Evolutionary conservation across 2,329 filamentous ascomycete species (phyloP).

Genomic region (Aspergillus felis): DNA sequence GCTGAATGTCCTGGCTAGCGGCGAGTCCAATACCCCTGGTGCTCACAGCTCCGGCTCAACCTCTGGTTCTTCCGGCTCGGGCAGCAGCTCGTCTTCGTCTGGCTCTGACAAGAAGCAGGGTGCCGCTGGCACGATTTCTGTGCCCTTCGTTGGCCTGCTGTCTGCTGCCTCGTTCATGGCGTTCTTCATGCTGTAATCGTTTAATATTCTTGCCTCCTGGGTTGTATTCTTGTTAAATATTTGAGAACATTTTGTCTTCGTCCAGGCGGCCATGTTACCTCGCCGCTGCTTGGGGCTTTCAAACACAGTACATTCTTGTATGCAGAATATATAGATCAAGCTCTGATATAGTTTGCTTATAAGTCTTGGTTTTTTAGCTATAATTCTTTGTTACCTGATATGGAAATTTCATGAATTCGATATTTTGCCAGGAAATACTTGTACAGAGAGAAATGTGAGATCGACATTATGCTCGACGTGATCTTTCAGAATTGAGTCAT

Average conservation of each 20-base stretch:
- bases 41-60: slow-evolving; percentile 31
- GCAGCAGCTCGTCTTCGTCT: slow-evolving; percentile 9
- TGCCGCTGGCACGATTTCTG: slow-evolving; percentile 20
- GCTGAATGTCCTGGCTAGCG: slow-evolving; percentile 51
- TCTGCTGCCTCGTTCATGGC: slow-evolving; percentile 26
- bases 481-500: no score
- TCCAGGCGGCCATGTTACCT: not conserved
- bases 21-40: slow-evolving; percentile 55
- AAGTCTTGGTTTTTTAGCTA: not conserved
- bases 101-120: not conserved
- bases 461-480: not conserved
- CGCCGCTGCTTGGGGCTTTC: not conserved
- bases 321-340: not conserved
- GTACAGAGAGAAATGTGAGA: not conserved
- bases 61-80: slow-evolving; percentile 17
- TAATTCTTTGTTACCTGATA: not conserved
- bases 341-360: not conserved
- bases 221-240: not conserved
- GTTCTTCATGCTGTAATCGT: slow-evolving; percentile 24
- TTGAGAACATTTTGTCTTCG: not conserved
- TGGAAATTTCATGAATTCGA: not conserved
- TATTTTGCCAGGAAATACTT: not conserved
- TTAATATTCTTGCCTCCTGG: not conserved
- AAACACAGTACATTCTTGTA: not conserved
- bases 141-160: slow-evolving; percentile 22